Evolutionary conservation across 2,329 filamentous ascomycete genomes (phyloP), one percentile per base, ranked within the genome.

Genomic region (Septoria petroselini): DNA sequence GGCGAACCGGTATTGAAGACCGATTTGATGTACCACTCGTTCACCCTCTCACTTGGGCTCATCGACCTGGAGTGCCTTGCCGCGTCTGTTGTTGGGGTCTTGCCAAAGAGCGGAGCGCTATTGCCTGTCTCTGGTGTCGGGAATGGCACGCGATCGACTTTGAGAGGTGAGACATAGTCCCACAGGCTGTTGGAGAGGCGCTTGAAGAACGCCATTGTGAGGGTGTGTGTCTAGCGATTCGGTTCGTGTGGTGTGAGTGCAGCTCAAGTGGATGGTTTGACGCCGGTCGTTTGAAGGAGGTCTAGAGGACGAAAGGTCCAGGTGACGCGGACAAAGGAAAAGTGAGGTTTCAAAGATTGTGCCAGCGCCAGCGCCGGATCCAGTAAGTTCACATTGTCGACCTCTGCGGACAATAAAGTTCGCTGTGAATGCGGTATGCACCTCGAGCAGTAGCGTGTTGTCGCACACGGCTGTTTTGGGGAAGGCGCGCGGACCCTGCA

Each of bases 131-230:
- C 40, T 21, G 54, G 53, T 15, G 56, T 57, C n/a, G 54, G 38
- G 15, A 48, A 30, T 49, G 70, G 67, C 18, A 68, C 43, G 17
- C 43, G 60, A 38, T 65, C 59, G 7, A 67, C 67, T 58, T 73
- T 73, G 39, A 63, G 62, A 8, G 72, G 72, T 43, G 70, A 72
- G 41, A 74, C 62, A 51, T 68, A 71, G 49, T 64, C 63, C 71
- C 70, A 73, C 48, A 75, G 60, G 40, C 61, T 62, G 41, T 67
- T 63, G 7, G 69, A 65, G 5, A 73, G 56, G 34, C 62, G 60
- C 39, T 63, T 58, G 60, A 60, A 44, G 44, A 60, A 58, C 11
- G 58, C 49, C 58, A 60, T 60, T 23, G 15, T 15, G 2, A n/a
- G 18, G 37, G 46, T 7, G n/a, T 7, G 14, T 15, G 39, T 9